Percentiles rank a stretch among this genome's conserved stretches.
These are phyloP conservation scores for Microstegium vimineum DNA, from an alignment of 176 grass and related monocot genomes.

Conservation along the genomic window DNA sequence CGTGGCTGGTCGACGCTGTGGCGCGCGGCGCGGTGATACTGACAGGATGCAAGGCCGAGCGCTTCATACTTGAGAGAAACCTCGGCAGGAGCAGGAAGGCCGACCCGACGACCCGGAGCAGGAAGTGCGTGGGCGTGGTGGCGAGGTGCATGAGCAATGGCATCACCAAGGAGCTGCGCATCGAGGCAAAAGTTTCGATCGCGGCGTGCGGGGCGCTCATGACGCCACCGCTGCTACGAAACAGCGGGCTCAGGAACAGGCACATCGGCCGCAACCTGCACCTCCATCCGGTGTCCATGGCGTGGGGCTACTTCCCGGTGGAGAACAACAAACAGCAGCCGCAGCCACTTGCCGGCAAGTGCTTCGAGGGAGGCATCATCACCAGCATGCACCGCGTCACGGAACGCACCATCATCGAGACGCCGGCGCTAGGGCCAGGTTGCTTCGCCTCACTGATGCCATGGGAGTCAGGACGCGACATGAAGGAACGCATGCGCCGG, in stretches of 20 bases:
- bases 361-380: slow-evolving; percentile 80
- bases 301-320: slow-evolving; percentile 91
- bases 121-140: slow-evolving; percentile 57
- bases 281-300: slow-evolving; percentile 66
- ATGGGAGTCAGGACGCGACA: slow-evolving; percentile 61
- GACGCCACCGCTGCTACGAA: slow-evolving; percentile 52
- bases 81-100: not conserved
- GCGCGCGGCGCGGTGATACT: slow-evolving; percentile 42
- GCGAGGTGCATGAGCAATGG: slow-evolving; percentile 27
- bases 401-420: slow-evolving; percentile 54
- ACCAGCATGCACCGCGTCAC: slow-evolving; percentile 73
- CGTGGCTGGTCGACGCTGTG: not conserved
- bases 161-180: slow-evolving; percentile 46
- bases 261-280: slow-evolving; percentile 88
- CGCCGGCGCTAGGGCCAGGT: slow-evolving; percentile 53
- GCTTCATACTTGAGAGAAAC: slow-evolving; percentile 25
- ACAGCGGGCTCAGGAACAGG: slow-evolving; percentile 55
- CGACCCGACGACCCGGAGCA: no score
- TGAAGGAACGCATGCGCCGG: slow-evolving; percentile 68
- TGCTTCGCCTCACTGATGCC: slow-evolving; percentile 42
- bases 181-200: slow-evolving; percentile 66
- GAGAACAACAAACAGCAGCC: slow-evolving; percentile 24
- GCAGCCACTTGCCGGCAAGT: slow-evolving; percentile 32
- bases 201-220: slow-evolving; percentile 60
- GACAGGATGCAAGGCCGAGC: slow-evolving; percentile 50